A percentile compares a stretch with the other conserved stretches of the same genome.
phyloP scores from a whole-genome alignment of 2,329 filamentous ascomycete species.

The Aspergillus uvarum region DNA sequence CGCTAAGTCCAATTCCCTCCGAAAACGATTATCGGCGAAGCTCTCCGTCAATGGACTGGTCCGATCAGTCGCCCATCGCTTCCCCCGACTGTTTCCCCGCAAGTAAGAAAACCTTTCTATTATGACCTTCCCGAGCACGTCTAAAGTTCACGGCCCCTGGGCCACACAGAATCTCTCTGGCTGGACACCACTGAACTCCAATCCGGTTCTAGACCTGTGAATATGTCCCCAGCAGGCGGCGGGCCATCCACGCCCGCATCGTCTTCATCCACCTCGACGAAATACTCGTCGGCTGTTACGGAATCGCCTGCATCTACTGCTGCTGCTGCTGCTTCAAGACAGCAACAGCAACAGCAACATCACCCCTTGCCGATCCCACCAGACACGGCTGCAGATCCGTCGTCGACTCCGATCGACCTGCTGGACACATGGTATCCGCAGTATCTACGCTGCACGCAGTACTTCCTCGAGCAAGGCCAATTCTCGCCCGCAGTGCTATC shows the following conservation, averaged over 20 bases:
- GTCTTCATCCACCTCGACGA: neutral
- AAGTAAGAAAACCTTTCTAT: constrained; percentile 26
- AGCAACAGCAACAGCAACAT: neutral
- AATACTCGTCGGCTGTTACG: neutral
- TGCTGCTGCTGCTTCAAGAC: neutral
- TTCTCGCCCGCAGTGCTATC: constrained; percentile 77
- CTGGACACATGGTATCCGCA: constrained; percentile 89
- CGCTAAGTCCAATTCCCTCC: constrained; percentile 30
- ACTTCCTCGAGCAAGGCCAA: constrained; percentile 87
- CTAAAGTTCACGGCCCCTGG: constrained; percentile 9
- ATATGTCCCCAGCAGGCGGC: constrained; percentile 1
- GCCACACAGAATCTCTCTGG: constrained; percentile 25
- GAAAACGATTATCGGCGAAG: constrained; percentile 33
- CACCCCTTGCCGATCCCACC: neutral
- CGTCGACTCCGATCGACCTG: constrained; percentile 56
- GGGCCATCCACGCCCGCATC: neutral
- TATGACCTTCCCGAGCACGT: neutral
- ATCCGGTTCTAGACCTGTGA: constrained; percentile 24
- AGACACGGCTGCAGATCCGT: constrained; percentile 19
- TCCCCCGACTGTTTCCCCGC: constrained; percentile 20
- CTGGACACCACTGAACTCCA: constrained; percentile 31
- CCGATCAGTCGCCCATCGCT: constrained; percentile 28
- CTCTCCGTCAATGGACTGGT: constrained; percentile 29
- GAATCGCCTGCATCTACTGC: constrained; percentile 7
- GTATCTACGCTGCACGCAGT: constrained; percentile 80